These are phyloP conservation scores for Viola odorata DNA, from an alignment of 345 rosid genomes.

Conservation along the genomic window DNA sequence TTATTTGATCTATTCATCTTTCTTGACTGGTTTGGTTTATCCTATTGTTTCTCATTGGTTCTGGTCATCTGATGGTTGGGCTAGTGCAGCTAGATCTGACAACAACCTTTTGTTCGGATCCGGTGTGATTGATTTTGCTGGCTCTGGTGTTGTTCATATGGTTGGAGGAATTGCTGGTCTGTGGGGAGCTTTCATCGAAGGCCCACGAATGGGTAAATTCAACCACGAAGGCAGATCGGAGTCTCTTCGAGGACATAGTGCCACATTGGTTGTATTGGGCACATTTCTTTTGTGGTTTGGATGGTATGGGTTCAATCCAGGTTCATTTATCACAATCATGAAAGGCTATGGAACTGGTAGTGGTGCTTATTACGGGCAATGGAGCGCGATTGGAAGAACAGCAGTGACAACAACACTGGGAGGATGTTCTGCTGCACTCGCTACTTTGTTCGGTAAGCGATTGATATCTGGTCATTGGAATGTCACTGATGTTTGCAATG, in stretches of 20 bases:
- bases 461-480: constrained; percentile 33
- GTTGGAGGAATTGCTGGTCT: constrained; percentile 42
- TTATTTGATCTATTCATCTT: constrained; percentile 27
- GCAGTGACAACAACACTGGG: constrained; percentile 42
- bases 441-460: constrained; percentile 34
- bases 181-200: constrained; percentile 43
- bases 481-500: constrained; percentile 38
- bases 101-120: constrained; percentile 27
- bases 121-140: constrained; percentile 43
- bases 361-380: constrained; percentile 32
- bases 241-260: constrained; percentile 35
- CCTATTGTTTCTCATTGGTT: constrained; percentile 42
- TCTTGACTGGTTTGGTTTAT: constrained; percentile 42
- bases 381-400: constrained; percentile 44
- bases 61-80: constrained; percentile 44
- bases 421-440: constrained; percentile 36
- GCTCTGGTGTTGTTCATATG: constrained; percentile 38
- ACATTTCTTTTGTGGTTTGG: constrained; percentile 41
- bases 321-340: constrained; percentile 33
- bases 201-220: constrained; percentile 36
- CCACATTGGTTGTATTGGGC: constrained; percentile 38
- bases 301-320: constrained; percentile 44
- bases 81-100: constrained; percentile 27
- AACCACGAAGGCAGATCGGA: constrained; percentile 16
- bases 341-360: constrained; percentile 21